Evolutionary conservation across 345 rosid species (phyloP).

Genomic region (Psidium guajava): DNA sequence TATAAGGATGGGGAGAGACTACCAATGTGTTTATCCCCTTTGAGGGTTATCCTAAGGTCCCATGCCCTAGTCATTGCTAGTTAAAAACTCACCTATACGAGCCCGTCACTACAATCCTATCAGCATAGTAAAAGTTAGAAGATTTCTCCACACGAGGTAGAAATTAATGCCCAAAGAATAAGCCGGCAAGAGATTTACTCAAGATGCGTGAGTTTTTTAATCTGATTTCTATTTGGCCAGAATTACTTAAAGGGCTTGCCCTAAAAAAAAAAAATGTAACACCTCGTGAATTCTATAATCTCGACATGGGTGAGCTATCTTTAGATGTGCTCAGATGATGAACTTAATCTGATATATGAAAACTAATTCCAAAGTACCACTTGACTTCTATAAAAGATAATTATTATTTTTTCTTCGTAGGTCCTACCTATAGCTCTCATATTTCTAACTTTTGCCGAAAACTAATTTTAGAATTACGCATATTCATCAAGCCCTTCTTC

Average conservation of each 20-base stretch:
- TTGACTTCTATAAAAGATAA: background rate
- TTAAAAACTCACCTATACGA: background rate
- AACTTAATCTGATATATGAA: background rate
- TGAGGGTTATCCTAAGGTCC: background rate
- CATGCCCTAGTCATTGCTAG: no score
- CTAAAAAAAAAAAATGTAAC: background rate
- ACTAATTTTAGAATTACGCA: no score
- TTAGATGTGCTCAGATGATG: background rate
- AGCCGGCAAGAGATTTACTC: background rate
- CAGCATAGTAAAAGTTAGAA: background rate
- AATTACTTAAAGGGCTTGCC: background rate
- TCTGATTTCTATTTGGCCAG: background rate
- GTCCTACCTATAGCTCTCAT: no score
- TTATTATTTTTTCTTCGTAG: no score
- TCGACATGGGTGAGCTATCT: background rate
- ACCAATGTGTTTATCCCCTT: background rate
- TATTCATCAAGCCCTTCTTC: fast-evolving
- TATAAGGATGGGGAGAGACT: background rate
- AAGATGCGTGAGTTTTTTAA: background rate
- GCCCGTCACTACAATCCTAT: background rate
- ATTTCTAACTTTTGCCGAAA: no score
- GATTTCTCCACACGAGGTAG: background rate
- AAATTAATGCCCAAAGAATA: background rate
- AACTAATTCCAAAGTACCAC: background rate
- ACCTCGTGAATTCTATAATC: background rate